These are phyloP conservation scores for Xylaria palmicola DNA, from an alignment of 495 filamentous ascomycete genomes.

Conservation along the genomic window DNA sequence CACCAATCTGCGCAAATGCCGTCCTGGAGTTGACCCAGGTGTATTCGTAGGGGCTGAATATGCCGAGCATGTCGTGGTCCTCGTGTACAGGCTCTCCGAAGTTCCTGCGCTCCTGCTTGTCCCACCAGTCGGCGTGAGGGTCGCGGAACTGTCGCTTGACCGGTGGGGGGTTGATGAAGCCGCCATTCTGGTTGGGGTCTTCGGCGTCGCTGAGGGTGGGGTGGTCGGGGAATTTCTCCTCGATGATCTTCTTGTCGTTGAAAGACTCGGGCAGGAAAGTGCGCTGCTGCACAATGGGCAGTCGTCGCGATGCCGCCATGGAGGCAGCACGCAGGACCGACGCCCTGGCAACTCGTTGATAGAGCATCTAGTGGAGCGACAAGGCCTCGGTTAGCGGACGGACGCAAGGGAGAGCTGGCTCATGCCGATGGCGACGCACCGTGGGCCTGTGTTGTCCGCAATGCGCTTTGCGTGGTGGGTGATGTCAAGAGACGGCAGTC, in stretches of 20 bases:
- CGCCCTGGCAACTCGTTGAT: conserved; percentile 57
- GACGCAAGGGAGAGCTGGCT: no score
- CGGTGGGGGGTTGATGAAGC: conserved; percentile 82
- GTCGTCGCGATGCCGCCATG: conserved; percentile 42
- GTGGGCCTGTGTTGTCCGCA: conserved; percentile 18
- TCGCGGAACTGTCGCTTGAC: conserved; percentile 88
- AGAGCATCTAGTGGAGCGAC: conserved; percentile 57
- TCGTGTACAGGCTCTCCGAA: conserved; percentile 95
- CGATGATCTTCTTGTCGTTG: conserved; percentile 39
- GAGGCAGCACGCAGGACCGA: conserved; percentile 53
- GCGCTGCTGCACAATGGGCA: conserved; percentile 49
- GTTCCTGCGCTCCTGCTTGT: conserved; percentile 93
- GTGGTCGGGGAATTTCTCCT: conserved; percentile 48
- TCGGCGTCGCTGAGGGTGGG: conserved; percentile 59
- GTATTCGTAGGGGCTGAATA: conserved; percentile 88
- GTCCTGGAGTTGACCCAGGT: conserved; percentile 73
- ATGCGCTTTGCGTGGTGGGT: conserved; percentile 9
- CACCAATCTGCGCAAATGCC: conserved; percentile 69
- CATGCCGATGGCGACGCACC: conserved; percentile 22
- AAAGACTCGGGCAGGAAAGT: conserved; percentile 47
- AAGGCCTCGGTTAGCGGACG: background rate
- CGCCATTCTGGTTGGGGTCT: conserved; percentile 84
- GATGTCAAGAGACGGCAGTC: background rate
- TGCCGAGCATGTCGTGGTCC: conserved; percentile 91
- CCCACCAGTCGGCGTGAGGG: conserved; percentile 94